Base-by-base conservation (phyloP, 352 stramenopile genomes). In the Globisporangium polare region DNA sequence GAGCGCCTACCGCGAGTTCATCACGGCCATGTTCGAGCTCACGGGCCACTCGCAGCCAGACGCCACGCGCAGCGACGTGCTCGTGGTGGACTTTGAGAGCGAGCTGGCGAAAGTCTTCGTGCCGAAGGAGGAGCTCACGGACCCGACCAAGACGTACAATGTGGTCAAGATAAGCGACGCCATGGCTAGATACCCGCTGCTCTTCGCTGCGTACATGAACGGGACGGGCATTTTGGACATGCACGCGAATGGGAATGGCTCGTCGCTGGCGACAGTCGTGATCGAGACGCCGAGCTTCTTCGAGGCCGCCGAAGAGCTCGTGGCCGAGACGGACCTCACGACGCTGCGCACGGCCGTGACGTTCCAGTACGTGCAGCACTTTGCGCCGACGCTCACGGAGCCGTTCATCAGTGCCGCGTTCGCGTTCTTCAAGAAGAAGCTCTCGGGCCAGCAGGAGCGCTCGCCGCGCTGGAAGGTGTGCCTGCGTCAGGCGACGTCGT, bases 141-240 rank as follows among this genome's bases (percentile, higher is more conserved):
- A 98, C 74, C 91, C 92, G 0, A 58, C 89, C 2, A 77, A 74
- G 20, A 97, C 88, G 5, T 98, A 98, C 75, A 98, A 97, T 55
- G 83, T 88, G 56, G 83, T 97, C 61, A 73, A 67, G 8, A 72
- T 98, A n/a, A 53, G 71, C 1, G 68, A 89, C 15, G 77, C 75
- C 5, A 64, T 68, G 12, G 43, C 60, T 0, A 50, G 60, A 42
- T 91, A 89, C 53, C 86, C 86, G 5, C 53, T 89, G 12, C 45
- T 88, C 6, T 63, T 97, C 37, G 70, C 67, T 1, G 65, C 59
- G 18, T 89, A 77, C 53, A 17, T 94, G 1, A 75, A 77, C 22
- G 86, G 83, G 17, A 80, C 81, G 0, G 68, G 65, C 0, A 62
- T 90, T 15, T 26, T 68, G 2, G 42, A 53, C 1, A 71, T 63